These are phyloP conservation scores for Penicillium sp. DNA, from an alignment of 2,329 filamentous ascomycete genomes.

Conservation along the genomic window DNA sequence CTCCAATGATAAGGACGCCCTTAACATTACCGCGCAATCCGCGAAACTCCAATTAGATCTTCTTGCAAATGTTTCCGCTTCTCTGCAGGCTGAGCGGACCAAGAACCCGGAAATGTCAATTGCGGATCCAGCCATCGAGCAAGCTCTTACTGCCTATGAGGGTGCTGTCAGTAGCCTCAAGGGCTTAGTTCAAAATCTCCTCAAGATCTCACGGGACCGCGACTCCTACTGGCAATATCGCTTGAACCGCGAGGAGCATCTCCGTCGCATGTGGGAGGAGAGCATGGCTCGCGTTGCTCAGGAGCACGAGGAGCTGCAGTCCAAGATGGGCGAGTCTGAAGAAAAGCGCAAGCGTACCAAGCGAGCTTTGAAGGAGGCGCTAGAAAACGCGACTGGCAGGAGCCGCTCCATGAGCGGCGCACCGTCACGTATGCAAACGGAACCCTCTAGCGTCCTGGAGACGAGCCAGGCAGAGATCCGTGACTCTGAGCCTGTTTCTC, in stretches of 20 bases:
- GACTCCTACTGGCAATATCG: conserved; percentile 97
- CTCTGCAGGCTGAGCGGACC: conserved; percentile 69
- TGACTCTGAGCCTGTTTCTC: conserved; percentile 9
- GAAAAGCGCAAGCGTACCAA: conserved; percentile 88
- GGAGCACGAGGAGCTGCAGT: conserved; percentile 90
- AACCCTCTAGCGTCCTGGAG: conserved; percentile 30
- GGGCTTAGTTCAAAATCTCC: conserved; percentile 77
- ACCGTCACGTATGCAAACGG: conserved; percentile 25
- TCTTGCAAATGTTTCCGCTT: conserved; percentile 80
- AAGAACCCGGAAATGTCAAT: conserved; percentile 71
- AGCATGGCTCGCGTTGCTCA: conserved; percentile 96
- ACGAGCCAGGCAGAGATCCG: conserved; percentile 35
- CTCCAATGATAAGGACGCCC: conserved; percentile 82
- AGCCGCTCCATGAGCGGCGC: conserved; percentile 38
- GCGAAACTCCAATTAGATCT: conserved; percentile 90
- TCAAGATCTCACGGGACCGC: conserved; percentile 90
- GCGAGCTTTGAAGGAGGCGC: conserved; percentile 80
- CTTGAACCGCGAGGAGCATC: conserved; percentile 84
- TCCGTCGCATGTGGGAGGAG: conserved; percentile 97
- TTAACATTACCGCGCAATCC: conserved; percentile 96
- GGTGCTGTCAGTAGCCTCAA: conserved; percentile 86
- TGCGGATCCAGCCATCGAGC: conserved; percentile 72
- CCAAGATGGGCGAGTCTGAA: conserved; percentile 83
- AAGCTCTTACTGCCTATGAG: conserved; percentile 84
- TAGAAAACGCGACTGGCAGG: conserved; percentile 58